Base-by-base conservation (phyloP, 1,139 yeast species). In the Debaryomyces robertsiae region DNA sequence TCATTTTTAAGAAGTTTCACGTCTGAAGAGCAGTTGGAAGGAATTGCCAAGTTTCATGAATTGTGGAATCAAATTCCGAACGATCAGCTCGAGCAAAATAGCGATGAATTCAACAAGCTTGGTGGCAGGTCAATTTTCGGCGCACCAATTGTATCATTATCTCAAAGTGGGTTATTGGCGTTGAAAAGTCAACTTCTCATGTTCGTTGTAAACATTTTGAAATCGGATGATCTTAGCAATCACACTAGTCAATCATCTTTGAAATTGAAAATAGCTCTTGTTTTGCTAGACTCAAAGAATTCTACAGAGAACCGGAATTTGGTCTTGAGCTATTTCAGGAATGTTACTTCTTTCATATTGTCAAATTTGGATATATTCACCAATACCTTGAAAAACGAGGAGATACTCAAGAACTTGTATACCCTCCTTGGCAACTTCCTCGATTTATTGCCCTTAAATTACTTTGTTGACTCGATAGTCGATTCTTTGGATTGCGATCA, bases 401-500 rank as follows among this genome's bases (percentile, higher is more conserved):
- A 52, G 6, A 53, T 69, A 11, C 50, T 61, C 18, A 42, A 48
- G 30, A 59, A 60, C 38, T 60, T 70, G 47, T 69, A 68, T 49
- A 72, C 67, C 19, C 64, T 87, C 39, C 69, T 91, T 49, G 78
- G 81, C 32, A 77, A 77, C 49, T 66, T 84, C 48, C 66, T 91
- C 48, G 81, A 81, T 44, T 69, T 89, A 46, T 69, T 91, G 42
- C 97, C 98, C 22, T 77, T 90, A 50, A 75, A 74, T 43, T 77
- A 81, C 50, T 90, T 88, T 57, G 82, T 86, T 29, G 70, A 74
- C 22, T 80, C 95, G 2, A 74, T 85, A 23, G 60, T 77, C n/a
- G 76, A 75, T 18, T 70, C 86, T 9, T 66, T 83, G 44, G 73
- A 74, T 29, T 67, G 79, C 27, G 70, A 71, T 32, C 69, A 71